Conservation (phyloP, 1,139 yeast species). For the Debaryomyces singareniensis region DNA sequence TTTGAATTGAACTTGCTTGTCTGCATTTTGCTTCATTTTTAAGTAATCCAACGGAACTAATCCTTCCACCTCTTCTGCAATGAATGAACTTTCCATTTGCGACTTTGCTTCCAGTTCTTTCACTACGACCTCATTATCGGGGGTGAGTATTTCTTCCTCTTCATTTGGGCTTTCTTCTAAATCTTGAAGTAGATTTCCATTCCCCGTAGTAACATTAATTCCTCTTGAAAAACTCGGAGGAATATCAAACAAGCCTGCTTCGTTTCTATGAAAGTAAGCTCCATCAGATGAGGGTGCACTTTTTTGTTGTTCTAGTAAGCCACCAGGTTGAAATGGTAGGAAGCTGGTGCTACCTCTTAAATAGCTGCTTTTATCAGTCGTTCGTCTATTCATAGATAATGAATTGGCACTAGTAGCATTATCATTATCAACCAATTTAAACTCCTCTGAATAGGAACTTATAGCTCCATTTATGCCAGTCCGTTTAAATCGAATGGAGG, state of each 20-base stretch:
- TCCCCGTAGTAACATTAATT: slow-evolving; percentile 23
- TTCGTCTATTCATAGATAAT: slow-evolving; percentile 63
- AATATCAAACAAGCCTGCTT: slow-evolving; percentile 67
- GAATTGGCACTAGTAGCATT: slow-evolving; percentile 62
- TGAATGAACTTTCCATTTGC: slow-evolving; percentile 16
- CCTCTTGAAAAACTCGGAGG: slow-evolving; percentile 86
- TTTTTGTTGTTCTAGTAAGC: slow-evolving; percentile 40
- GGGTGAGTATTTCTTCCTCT: slow-evolving; percentile 9
- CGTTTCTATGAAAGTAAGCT: slow-evolving; percentile 56
- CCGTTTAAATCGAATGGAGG: slow-evolving; percentile 58
- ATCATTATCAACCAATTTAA: slow-evolving; percentile 46
- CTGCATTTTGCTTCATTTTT: slow-evolving; percentile 18
- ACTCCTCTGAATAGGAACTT: slow-evolving; percentile 53
- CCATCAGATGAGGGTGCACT: slow-evolving; percentile 23
- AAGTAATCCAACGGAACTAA: slow-evolving; percentile 62
- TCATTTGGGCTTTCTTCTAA: slow-evolving; percentile 7
- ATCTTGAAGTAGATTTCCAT: slow-evolving; percentile 7
- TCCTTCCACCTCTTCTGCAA: slow-evolving; percentile 56
- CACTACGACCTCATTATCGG: not conserved
- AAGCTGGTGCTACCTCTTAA: slow-evolving; percentile 68
- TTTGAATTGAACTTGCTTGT: slow-evolving; percentile 28
- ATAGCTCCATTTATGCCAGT: slow-evolving; percentile 72
- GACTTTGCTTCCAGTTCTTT: slow-evolving; percentile 3
- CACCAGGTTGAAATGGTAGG: slow-evolving; percentile 94
- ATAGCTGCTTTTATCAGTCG: slow-evolving; percentile 55